Percentiles rank a stretch among this genome's conserved stretches.
Conservation (phyloP, 2,329 filamentous ascomycete genomes). For the Ceratocystis destructans region DNA sequence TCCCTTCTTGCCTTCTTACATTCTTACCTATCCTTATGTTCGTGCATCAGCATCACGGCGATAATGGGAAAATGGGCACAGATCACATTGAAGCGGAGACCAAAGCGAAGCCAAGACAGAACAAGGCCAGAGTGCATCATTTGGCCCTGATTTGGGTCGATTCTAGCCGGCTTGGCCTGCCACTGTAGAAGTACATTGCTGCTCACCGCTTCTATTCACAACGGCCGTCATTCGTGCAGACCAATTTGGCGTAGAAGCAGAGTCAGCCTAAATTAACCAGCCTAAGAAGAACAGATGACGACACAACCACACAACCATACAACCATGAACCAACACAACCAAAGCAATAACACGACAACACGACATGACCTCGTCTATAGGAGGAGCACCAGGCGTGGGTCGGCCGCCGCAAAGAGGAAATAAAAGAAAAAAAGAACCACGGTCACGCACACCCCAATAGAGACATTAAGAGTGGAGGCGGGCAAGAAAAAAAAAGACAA, state of each 20-base stretch:
- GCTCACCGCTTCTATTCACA: neutral
- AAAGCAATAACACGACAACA: neutral
- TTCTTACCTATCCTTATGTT: neutral
- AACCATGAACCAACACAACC: too few species aligned
- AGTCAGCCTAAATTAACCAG: neutral
- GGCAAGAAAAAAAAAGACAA: neutral
- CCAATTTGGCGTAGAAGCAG: neutral
- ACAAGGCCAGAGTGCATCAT: neutral
- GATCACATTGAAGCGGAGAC: neutral
- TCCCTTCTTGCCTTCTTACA: neutral
- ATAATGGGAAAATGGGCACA: neutral
- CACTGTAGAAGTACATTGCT: neutral
- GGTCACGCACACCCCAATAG: slow-evolving; percentile 2
- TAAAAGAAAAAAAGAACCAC: neutral
- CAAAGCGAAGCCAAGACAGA: too few species aligned
- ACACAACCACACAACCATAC: neutral
- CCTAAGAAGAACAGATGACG: neutral
- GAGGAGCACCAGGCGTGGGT: neutral
- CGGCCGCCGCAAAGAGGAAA: neutral
- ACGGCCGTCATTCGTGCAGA: neutral
- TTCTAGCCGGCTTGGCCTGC: too few species aligned
- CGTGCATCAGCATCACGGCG: neutral
- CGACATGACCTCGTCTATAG: neutral
- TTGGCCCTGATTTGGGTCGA: too few species aligned
- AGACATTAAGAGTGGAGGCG: neutral